Percentiles rank a stretch among this genome's conserved stretches.
Evolutionary conservation across 305 asterid genomes (phyloP).

Genomic region (Withania somnifera): DNA sequence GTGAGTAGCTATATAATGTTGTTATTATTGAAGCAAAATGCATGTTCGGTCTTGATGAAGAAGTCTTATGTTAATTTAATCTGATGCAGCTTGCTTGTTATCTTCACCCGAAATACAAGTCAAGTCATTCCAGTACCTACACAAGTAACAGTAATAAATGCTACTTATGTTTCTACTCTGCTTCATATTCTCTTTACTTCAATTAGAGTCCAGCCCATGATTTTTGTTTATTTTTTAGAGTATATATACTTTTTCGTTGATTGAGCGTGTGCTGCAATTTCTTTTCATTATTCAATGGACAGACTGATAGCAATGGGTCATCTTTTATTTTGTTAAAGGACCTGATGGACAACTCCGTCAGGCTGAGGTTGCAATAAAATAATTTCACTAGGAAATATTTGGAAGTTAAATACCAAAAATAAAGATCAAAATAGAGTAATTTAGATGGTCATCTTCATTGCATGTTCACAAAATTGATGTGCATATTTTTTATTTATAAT

Average conservation of each 20-base stretch:
- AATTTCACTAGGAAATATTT: neutral
- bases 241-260: neutral
- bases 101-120: constrained; percentile 71
- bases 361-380: neutral
- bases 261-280: neutral
- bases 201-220: neutral
- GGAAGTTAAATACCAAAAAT: neutral
- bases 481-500: neutral
- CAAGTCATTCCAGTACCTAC: constrained; percentile 64
- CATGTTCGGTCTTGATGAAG: neutral
- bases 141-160: constrained; percentile 47
- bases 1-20: constrained; percentile 32
- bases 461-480: neutral
- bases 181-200: neutral
- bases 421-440: neutral
- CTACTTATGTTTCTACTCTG: neutral
- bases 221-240: neutral
- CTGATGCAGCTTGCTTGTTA: constrained; percentile 62
- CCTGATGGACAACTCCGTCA: neutral
- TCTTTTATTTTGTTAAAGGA: neutral
- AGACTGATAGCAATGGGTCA: neutral
- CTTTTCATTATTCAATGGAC: neutral
- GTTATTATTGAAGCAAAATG: neutral
- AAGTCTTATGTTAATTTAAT: neutral
- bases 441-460: neutral